Evolutionary conservation across 352 stramenopile species (phyloP).

Genomic region (Pythium guiyangense): DNA sequence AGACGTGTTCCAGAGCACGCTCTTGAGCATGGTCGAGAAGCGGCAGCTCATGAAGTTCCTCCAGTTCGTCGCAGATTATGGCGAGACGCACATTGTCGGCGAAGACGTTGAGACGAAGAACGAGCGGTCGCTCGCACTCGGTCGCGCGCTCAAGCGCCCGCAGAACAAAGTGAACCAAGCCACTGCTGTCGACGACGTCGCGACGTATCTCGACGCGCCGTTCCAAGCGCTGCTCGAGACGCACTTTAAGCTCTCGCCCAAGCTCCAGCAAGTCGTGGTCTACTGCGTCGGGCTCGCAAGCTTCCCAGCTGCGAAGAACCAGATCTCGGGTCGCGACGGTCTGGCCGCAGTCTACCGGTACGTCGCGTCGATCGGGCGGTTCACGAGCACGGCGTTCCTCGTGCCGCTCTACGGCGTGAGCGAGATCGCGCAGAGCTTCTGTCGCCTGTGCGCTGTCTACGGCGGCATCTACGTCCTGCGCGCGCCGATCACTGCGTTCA

Average conservation of each 20-base stretch:
- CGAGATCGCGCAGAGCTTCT: conserved; percentile 88
- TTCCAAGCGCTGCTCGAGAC: conserved; percentile 69
- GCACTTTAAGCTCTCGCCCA: conserved; percentile 70
- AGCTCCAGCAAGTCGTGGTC: conserved; percentile 80
- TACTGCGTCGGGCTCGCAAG: conserved; percentile 80
- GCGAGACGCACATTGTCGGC: conserved; percentile 60
- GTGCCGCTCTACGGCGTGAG: conserved; percentile 80
- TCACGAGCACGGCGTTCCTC: conserved; percentile 83
- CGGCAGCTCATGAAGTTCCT: conserved; percentile 90
- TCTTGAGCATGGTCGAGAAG: conserved; percentile 85
- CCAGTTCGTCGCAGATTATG: conserved; percentile 86
- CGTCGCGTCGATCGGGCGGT: conserved; percentile 77
- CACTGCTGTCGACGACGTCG: conserved; percentile 21
- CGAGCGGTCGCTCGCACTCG: conserved; percentile 72
- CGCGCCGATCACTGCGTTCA: conserved; percentile 47
- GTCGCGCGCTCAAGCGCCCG: conserved; percentile 72
- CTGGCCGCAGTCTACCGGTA: conserved; percentile 56
- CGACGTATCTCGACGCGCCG: conserved; percentile 37
- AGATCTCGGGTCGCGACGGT: conserved; percentile 45
- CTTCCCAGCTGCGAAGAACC: conserved; percentile 39
- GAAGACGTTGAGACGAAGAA: conserved; percentile 84
- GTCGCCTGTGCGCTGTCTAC: conserved; percentile 82
- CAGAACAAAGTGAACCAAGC: conserved; percentile 81
- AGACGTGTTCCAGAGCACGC: conserved; percentile 85
- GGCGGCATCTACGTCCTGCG: conserved; percentile 84